Base-by-base conservation (phyloP, 2,329 filamentous ascomycete genomes). In the Fusarium pseudoanthophilum region DNA sequence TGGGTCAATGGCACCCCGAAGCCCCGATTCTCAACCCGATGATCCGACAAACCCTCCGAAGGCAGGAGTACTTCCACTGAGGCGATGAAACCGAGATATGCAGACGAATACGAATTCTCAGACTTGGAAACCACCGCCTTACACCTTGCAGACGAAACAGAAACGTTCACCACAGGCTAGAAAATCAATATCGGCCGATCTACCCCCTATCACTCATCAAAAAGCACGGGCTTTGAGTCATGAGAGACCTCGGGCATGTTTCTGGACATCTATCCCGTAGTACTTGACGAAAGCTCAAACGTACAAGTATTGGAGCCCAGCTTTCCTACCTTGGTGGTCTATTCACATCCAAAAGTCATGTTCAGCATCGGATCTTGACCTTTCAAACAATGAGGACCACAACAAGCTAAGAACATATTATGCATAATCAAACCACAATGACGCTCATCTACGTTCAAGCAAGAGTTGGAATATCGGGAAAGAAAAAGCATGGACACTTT, bases 361-460 rank as follows among this genome's bases (percentile, higher is more conserved):
- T 14, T 30, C 51, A 11, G 11, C 20, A 42, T 18, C 11, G 5
- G 15, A 30, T 18, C 15, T 5, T n/a, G 26, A 40, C 8, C 24
- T 42, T 16, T 18, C 24, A 18, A 30, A 28, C 7, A 18, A 18
- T 1, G 0, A 8, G 34, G 11, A 18, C 11, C 0, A 55, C 5
- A 18, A 28, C 34, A n/a, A 34, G 4, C 16, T 13, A 34, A 39
- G 24, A n/a, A 18, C 51, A 39, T 39, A 16, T 3, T 14, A 30
- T 28, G 7, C 8, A 30, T 36, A 4, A 5, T 5, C 34, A 55
- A 40, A 13, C 9, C 34, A 30, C 11, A 13, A 30, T 2, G 0
- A 3, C 5, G 4, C 20, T 18, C 36, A 46, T 62, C 26, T 51
- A 30, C 15, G 8, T 24, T 14, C 1, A 48, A 21, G n/a, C 1